Base-by-base conservation (phyloP, 2,329 filamentous ascomycete genomes). In the Ilyonectria sp. region DNA sequence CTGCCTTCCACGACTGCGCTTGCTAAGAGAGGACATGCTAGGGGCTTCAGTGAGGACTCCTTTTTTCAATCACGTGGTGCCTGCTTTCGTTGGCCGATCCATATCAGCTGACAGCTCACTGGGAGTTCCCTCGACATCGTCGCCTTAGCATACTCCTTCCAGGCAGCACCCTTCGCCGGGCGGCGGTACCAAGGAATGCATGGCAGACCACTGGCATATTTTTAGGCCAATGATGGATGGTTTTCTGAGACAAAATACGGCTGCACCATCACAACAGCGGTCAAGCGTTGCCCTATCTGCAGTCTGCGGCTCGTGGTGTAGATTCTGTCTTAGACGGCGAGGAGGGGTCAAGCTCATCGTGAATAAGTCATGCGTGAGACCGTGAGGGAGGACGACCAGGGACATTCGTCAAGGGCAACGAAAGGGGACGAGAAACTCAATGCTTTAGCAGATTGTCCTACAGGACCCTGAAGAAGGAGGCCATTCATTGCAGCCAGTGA, bases 191-290 rank as follows among this genome's bases (percentile, higher is more conserved):
- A 17, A 35, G 23, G 49, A 64, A 64, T 64, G 62, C 31, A 17
- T 52, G n/a, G 31, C 13, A 15, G 29, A 49, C 43, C 37, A 44
- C 44, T 26, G 21, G 44, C 11, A 37, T 13, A 37, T 29, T 17
- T 2, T 29, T 37, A 17, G 49, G 17, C 61, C 55, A 64, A 59
- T 64, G 29, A 31, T n/a, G 23, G 19, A 43, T 33, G 9, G n/a
- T 19, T 40, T 29, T 23, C 31, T n/a, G 4, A 54, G 43, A 60
- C 62, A 64, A 59, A 19, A 33, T 31, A 56, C 53, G n/a, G 54
- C 23, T 35, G 19, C 46, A 31, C 54, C 21, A 17, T 35, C 29
- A 6, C 11, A 21, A 21, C 19, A 11, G 50, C n/a, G 35, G 50
- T 15, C 50, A 35, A 15, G 50, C 31, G n/a, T 11, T 10, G n/a